phyloP scores from a whole-genome alignment of 1,139 yeast genomes.

The Spathaspora sp. region DNA sequence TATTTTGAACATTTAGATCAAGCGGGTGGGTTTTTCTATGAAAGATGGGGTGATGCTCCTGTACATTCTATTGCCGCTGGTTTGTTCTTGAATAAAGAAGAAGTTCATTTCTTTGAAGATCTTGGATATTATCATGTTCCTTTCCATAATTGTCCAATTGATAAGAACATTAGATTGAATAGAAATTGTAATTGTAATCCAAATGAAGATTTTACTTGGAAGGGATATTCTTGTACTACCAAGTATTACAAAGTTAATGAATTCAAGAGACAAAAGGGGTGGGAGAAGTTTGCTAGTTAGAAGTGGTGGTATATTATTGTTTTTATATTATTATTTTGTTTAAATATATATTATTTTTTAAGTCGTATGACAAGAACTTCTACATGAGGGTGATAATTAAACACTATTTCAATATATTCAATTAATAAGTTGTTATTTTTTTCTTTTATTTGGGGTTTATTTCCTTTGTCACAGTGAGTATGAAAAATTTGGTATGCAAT shows the following conservation, averaged over 20 bases:
- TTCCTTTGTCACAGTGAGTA: too few relatives aligned
- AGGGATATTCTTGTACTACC: conserved; percentile 80
- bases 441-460: too few relatives aligned
- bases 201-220: conserved; percentile 78
- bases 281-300: conserved; percentile 57
- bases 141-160: conserved; percentile 75
- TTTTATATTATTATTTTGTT: conserved; percentile 1
- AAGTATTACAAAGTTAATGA: conserved; percentile 65
- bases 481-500: too few relatives aligned
- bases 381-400: too few relatives aligned
- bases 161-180: conserved; percentile 47
- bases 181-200: conserved; percentile 76
- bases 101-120: conserved; percentile 78
- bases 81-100: conserved; percentile 62
- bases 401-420: not conserved
- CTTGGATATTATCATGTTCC: conserved; percentile 82
- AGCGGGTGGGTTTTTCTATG: conserved; percentile 87
- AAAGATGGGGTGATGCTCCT: conserved; percentile 95
- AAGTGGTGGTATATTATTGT: not conserved
- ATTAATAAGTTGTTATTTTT: too few relatives aligned
- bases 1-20: conserved; percentile 73
- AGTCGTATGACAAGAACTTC: too few relatives aligned
- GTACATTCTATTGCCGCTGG: conserved; percentile 88
- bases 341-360: not conserved
- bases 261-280: conserved; percentile 68